These are phyloP conservation scores for Septoria petroselini DNA, from an alignment of 2,329 filamentous ascomycete species.

Conservation along the genomic window DNA sequence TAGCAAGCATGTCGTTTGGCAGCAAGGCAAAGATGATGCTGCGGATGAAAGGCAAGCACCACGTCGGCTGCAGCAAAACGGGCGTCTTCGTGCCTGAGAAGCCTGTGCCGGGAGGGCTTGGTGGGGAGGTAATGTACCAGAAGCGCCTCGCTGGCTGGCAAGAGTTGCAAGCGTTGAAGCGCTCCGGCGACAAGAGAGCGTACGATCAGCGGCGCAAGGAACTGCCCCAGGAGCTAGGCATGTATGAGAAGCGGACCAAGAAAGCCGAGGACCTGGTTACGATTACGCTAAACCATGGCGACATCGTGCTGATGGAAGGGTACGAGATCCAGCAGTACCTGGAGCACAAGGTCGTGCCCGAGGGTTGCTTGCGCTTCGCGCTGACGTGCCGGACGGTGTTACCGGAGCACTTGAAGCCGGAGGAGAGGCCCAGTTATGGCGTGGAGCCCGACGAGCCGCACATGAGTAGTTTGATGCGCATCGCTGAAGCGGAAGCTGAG, in stretches of 20 bases:
- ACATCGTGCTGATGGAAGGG: slow-evolving; percentile 64
- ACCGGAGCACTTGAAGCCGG: slow-evolving; percentile 42
- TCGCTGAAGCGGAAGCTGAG: slow-evolving; percentile 6
- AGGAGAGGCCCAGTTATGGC: slow-evolving; percentile 41
- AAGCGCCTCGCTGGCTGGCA: slow-evolving; percentile 37
- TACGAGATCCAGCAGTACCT: slow-evolving; percentile 57
- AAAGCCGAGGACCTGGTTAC: slow-evolving; percentile 40
- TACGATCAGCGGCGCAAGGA: slow-evolving; percentile 35
- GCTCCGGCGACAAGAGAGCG: slow-evolving; percentile 20
- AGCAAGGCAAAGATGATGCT: slow-evolving; percentile 58
- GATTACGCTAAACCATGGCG: slow-evolving; percentile 58
- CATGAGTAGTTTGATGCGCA: slow-evolving; percentile 21
- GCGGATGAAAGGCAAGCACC: slow-evolving; percentile 54
- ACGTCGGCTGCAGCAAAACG: slow-evolving; percentile 38
- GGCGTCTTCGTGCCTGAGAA: slow-evolving; percentile 36
- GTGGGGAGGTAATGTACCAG: slow-evolving; percentile 32
- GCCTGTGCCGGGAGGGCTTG: slow-evolving; percentile 28
- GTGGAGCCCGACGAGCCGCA: slow-evolving; percentile 37
- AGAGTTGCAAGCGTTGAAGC: slow-evolving; percentile 28
- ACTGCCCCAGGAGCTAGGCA: slow-evolving; percentile 40
- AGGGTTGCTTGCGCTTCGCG: slow-evolving; percentile 55
- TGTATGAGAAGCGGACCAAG: slow-evolving; percentile 35
- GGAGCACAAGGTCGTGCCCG: slow-evolving; percentile 56
- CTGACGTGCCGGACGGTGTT: slow-evolving; percentile 56
- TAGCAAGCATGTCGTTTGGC: slow-evolving; percentile 61